phyloP scores from a whole-genome alignment of 306 rosid genomes.

The Sicyos baderoa region DNA sequence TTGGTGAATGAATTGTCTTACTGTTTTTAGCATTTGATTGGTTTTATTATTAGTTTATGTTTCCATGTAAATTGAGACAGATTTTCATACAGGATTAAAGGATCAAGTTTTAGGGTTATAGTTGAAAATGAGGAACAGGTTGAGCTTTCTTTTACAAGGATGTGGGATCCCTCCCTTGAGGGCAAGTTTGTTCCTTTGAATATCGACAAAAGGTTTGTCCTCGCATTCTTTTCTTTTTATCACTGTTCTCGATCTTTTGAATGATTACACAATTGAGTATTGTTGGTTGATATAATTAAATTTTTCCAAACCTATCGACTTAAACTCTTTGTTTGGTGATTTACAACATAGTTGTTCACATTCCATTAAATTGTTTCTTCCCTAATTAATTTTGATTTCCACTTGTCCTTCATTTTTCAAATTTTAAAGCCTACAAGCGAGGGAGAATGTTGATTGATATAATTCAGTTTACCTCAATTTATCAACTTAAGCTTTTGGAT shows the following conservation, averaged over 20 bases:
- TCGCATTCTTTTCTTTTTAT: conserved; percentile 9
- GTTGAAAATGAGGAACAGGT: conserved; percentile 81
- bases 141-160: conserved; percentile 72
- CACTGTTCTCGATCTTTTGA: neutral
- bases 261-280: neutral
- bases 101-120: conserved; percentile 58
- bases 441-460: too few relatives aligned
- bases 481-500: too few relatives aligned
- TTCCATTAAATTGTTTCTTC: too few relatives aligned
- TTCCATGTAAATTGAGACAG: conserved; percentile 19
- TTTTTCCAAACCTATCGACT: too few relatives aligned
- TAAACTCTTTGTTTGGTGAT: neutral
- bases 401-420: too few relatives aligned
- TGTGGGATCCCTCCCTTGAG: conserved; percentile 84
- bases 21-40: neutral
- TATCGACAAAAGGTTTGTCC: conserved; percentile 78
- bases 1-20: neutral
- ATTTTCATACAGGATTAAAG: conserved; percentile 65
- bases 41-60: neutral
- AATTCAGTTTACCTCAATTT: too few relatives aligned
- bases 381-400: too few relatives aligned
- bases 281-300: neutral
- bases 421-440: too few relatives aligned
- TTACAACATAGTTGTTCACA: too few relatives aligned
- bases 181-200: conserved; percentile 78